Base-by-base conservation (phyloP, 1,139 yeast genomes). In the Insectozyma bohioensis region DNA sequence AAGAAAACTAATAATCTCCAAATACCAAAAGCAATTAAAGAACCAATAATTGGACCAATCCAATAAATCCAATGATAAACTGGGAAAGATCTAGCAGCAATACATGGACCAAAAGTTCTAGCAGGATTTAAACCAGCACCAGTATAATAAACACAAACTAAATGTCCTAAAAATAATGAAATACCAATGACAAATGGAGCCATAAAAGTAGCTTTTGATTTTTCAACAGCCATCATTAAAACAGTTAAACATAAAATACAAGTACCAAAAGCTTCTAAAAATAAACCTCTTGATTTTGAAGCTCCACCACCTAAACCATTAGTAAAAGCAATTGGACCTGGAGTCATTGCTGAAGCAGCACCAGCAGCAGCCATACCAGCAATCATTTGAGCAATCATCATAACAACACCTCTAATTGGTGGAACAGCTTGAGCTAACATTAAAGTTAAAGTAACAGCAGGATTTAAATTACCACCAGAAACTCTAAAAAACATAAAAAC, bases 71-170 rank as follows among this genome's bases (percentile, higher is more conserved):
- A 87, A 70, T 80, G 88, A 64, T 87, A 86, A 51, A 56, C 60
- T 26, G 95, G 95, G 80, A 87, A 87, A 22, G 75, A 67, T 39
- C 62, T 66, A 37, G 75, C 73, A 38, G 90, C 95, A 40, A 85
- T 70, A 56, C 81, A 75, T 35, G 95, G 95, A 53, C 96, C 96
- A 42, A 87, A 76, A 20, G 87, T 68, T 68, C 96, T 80, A 31
- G 95, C 95, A 36, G 95, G 95, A 72, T 86, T 86, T 54, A 85
- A 70, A 55, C 95, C 95, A 27, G 95, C 95, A 57, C 95, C 95
- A 35, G 95, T 84, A 67, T 78, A 84, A 75, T 74, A 85, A 40
- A 87, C 85, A 56, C 85, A 75, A 46, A 85, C 72, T 71, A 86
- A 76, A 58, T 87, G 95, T 27, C 85, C 95, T 51, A 86, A 65